These are phyloP conservation scores for Hypoxylon intermedium DNA, from an alignment of 495 filamentous ascomycete species.

Conservation along the genomic window DNA sequence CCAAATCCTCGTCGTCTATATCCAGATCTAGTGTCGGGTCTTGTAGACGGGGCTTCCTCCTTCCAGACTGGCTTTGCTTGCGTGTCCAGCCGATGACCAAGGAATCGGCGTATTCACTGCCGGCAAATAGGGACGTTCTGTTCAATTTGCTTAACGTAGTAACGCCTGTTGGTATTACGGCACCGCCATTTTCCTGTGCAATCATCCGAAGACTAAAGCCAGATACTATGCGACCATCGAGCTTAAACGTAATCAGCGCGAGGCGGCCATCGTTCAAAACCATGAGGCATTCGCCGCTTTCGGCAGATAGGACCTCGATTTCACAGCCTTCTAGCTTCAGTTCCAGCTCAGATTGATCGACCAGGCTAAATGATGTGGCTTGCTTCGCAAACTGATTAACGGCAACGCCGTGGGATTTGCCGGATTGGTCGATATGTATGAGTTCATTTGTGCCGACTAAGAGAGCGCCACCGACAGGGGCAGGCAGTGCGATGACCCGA, in stretches of 20 bases:
- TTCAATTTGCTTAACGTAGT: slow-evolving; percentile 73
- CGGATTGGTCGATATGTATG: slow-evolving; percentile 94
- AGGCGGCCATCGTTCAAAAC: slow-evolving; percentile 78
- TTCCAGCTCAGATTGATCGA: slow-evolving; percentile 81
- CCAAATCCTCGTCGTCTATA: slow-evolving; percentile 66
- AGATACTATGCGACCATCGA: slow-evolving; percentile 93
- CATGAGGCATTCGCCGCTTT: slow-evolving; percentile 83
- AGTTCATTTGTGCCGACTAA: slow-evolving; percentile 88
- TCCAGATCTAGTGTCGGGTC: slow-evolving; percentile 47
- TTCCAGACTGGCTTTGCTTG: slow-evolving; percentile 59
- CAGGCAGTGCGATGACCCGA: slow-evolving; percentile 80
- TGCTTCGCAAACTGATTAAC: slow-evolving; percentile 88
- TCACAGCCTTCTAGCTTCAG: slow-evolving; percentile 83
- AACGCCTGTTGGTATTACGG: slow-evolving; percentile 66
- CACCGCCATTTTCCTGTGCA: slow-evolving; percentile 63
- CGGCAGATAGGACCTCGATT: slow-evolving; percentile 74
- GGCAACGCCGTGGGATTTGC: slow-evolving; percentile 90
- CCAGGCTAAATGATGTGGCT: slow-evolving; percentile 77
- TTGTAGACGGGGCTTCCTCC: slow-evolving; percentile 52
- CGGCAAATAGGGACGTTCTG: slow-evolving; percentile 78
- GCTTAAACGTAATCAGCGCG: slow-evolving; percentile 77
- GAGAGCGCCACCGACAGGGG: slow-evolving; percentile 85
- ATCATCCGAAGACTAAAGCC: slow-evolving; percentile 75
- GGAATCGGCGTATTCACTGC: slow-evolving; percentile 85
- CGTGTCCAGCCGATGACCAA: slow-evolving; percentile 79